A percentile compares a stretch with the other conserved stretches of the same genome.
These are phyloP conservation scores for Penicillium riverlandense DNA, from an alignment of 495 filamentous ascomycete genomes.

Conservation along the genomic window DNA sequence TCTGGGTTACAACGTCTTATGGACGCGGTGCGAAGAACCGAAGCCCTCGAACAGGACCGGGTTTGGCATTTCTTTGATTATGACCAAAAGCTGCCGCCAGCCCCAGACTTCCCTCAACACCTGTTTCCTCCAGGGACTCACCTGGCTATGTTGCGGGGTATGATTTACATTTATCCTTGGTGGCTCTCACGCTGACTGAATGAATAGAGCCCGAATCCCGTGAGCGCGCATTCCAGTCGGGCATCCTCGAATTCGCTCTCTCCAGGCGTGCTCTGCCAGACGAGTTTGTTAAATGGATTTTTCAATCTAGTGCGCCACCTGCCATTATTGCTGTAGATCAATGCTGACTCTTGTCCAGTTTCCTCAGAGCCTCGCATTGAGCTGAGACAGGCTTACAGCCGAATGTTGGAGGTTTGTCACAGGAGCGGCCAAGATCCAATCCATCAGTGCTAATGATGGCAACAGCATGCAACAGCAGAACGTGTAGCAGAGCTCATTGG, in stretches of 20 bases:
- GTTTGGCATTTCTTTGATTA: conserved; percentile 63
- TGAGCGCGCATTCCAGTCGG: conserved; percentile 60
- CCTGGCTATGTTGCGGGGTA: conserved; percentile 31
- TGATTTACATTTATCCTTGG: neutral
- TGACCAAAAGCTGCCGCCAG: conserved; percentile 19
- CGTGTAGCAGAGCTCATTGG: conserved; percentile 21
- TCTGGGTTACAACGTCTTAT: conserved; percentile 50
- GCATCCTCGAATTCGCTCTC: conserved; percentile 56
- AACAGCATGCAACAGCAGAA: conserved; percentile 12
- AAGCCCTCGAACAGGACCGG: conserved; percentile 53
- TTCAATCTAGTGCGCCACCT: conserved; percentile 48
- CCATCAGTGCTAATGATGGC: neutral
- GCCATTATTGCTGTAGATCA: neutral
- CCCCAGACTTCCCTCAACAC: conserved; percentile 27
- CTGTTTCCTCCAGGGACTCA: conserved; percentile 16
- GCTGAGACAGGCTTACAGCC: conserved; percentile 58
- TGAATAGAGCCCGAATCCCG: conserved; percentile 39
- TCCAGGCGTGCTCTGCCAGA: conserved; percentile 52
- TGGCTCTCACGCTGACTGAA: conserved; percentile 4
- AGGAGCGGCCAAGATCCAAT: neutral
- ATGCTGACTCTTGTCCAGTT: conserved; percentile 28
- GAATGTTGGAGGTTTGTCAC: conserved; percentile 38
- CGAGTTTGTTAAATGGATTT: conserved; percentile 66
- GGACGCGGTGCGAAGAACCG: conserved; percentile 67
- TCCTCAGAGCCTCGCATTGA: conserved; percentile 52